phyloP scores from a whole-genome alignment of 2,329 filamentous ascomycete species.

The Calonectria crousiana region DNA sequence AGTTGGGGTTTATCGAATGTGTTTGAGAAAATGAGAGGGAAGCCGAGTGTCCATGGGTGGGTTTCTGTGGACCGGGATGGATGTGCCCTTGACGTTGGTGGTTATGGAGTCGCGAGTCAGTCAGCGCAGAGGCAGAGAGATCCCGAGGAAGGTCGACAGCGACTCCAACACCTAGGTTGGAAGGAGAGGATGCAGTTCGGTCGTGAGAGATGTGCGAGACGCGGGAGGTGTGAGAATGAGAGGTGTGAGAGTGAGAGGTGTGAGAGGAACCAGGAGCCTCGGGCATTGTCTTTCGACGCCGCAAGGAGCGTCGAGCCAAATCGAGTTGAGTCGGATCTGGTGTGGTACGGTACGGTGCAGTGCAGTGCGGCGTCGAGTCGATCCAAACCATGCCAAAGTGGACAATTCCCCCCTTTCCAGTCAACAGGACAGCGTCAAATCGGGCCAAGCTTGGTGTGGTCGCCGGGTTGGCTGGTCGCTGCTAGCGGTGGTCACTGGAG shows the following conservation, averaged over 20 bases:
- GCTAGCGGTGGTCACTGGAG: conserved; percentile 30
- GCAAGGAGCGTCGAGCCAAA: conserved; percentile 33
- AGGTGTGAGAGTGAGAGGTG: conserved; percentile 19
- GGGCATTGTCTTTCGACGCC: conserved; percentile 43
- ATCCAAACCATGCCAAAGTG: conserved; percentile 35
- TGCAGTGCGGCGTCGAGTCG: conserved; percentile 31
- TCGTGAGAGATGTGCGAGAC: conserved; percentile 30
- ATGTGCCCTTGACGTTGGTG: conserved; percentile 21
- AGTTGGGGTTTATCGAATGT: conserved; percentile 32
- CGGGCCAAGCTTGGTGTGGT: conserved; percentile 30
- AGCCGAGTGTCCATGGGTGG: conserved; percentile 28
- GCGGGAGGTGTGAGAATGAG: conserved; percentile 19
- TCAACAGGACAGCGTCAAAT: conserved; percentile 32
- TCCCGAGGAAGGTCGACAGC: conserved; percentile 39
- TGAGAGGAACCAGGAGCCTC: conserved; percentile 37
- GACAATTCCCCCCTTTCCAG: conserved; percentile 44
- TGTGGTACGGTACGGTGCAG: conserved; percentile 22
- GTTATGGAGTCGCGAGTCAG: conserved; percentile 36
- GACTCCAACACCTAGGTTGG: conserved; percentile 37
- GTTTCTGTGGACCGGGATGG: conserved; percentile 35
- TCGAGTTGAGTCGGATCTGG: conserved; percentile 38
- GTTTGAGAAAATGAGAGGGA: conserved; percentile 24
- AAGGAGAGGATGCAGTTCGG: conserved; percentile 35
- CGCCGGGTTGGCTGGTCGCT: conserved; percentile 30
- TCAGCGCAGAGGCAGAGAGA: conserved; percentile 33